Evolutionary conservation across 2,329 filamentous ascomycete species (phyloP).

Genomic region (Sporothrix mexicana): DNA sequence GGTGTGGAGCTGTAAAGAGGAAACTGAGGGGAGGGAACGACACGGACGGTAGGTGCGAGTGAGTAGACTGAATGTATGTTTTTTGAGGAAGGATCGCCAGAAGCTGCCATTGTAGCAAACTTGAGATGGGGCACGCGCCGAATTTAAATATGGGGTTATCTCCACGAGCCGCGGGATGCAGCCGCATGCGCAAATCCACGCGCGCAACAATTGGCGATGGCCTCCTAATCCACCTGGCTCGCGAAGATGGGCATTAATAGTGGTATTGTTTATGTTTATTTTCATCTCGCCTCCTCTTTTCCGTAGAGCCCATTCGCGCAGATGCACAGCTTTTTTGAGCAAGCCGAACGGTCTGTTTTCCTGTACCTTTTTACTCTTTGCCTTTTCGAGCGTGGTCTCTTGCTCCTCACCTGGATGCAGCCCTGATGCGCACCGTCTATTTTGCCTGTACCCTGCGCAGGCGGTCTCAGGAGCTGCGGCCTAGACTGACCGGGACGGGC

Average conservation of each 20-base stretch:
- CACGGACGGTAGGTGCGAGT: background rate
- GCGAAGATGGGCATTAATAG: background rate
- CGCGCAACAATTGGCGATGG: background rate
- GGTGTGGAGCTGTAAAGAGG: background rate
- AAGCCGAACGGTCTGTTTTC: background rate
- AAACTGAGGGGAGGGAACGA: background rate
- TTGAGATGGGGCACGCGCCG: background rate
- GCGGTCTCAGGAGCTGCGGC: constrained; percentile 14
- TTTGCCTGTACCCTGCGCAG: background rate
- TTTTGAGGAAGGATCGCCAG: background rate
- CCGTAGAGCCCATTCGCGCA: too few species aligned
- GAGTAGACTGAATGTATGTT: background rate
- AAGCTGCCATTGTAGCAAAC: background rate
- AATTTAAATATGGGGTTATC: background rate
- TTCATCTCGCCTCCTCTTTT: background rate
- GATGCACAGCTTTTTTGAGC: background rate
- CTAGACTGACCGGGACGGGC: background rate
- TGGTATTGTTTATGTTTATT: background rate
- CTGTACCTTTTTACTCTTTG: background rate
- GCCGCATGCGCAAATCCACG: background rate
- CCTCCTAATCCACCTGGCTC: too few species aligned
- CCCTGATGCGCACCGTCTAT: background rate
- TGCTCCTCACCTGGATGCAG: background rate
- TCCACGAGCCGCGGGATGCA: background rate
- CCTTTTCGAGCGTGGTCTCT: background rate